Percentiles rank a stretch among this genome's conserved stretches.
Evolutionary conservation across 225 moss, liverwort and hornwort species (phyloP).

Genomic region (Anthoceros angustus): DNA sequence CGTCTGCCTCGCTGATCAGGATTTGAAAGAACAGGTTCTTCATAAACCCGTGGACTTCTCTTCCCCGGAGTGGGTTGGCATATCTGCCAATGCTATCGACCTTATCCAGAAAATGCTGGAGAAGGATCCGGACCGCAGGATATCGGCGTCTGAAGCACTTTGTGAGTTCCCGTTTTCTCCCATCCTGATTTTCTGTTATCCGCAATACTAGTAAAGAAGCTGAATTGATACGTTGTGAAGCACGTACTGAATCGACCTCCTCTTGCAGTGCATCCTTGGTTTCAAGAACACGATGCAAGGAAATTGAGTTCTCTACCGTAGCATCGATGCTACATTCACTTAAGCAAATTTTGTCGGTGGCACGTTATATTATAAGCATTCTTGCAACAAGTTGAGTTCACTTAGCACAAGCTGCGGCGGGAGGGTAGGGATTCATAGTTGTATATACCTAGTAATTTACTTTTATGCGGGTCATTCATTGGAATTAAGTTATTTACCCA

Average conservation of each 20-base stretch:
- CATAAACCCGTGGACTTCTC: constrained; percentile 17
- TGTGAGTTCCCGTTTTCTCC: constrained; percentile 10
- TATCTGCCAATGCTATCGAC: constrained; percentile 23
- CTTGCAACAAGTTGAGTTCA: no score
- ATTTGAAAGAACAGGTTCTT: constrained; percentile 17
- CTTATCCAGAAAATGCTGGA: constrained; percentile 28
- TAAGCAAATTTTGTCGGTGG: not conserved
- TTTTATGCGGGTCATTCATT: no score
- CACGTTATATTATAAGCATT: no score
- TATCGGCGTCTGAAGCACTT: constrained; percentile 19
- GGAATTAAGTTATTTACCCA: no score
- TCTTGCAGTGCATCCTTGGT: not conserved
- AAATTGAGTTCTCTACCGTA: not conserved
- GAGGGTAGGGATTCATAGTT: no score
- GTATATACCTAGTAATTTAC: no score
- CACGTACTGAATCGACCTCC: not conserved
- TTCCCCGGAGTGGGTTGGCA: constrained; percentile 14
- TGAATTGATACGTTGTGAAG: not conserved
- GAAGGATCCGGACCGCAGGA: constrained; percentile 30
- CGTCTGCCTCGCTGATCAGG: not conserved
- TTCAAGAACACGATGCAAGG: not conserved
- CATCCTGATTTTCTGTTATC: not conserved
- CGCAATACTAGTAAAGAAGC: not conserved
- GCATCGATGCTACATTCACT: not conserved
- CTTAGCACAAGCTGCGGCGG: no score